Percentiles rank a stretch among this genome's conserved stretches.
phyloP scores from a whole-genome alignment of 495 filamentous ascomycete genomes.

The Penicillium roqueforti region DNA sequence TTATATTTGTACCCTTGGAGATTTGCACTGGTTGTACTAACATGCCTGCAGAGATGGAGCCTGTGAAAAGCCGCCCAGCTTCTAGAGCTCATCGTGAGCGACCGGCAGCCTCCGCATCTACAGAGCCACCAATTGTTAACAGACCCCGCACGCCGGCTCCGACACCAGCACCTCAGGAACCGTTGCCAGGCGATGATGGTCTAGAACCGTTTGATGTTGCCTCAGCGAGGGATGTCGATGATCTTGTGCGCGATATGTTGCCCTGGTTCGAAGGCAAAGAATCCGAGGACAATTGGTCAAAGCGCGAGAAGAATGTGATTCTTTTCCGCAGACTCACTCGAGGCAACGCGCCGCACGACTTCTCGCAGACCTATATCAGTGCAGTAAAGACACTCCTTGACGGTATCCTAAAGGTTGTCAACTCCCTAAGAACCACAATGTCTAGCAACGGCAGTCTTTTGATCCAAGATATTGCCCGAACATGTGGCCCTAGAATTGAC shows the following conservation, averaged over 20 bases:
- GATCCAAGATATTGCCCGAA: slow-evolving; percentile 78
- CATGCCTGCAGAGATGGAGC: slow-evolving; percentile 11
- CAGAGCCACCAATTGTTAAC: slow-evolving; percentile 12
- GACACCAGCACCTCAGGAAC: slow-evolving; percentile 5
- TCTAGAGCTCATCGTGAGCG: slow-evolving; percentile 22
- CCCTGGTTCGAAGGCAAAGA: slow-evolving; percentile 83
- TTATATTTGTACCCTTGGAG: not conserved
- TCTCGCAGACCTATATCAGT: slow-evolving; percentile 59
- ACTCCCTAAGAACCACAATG: slow-evolving; percentile 83
- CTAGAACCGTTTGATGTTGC: slow-evolving; percentile 79
- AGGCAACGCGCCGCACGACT: slow-evolving; percentile 81
- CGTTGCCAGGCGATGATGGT: slow-evolving; percentile 46
- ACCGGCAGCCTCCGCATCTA: slow-evolving; percentile 11
- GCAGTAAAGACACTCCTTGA: slow-evolving; percentile 73
- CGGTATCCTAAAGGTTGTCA: slow-evolving; percentile 82
- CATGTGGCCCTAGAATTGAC: slow-evolving; percentile 73
- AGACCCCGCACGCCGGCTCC: slow-evolving; percentile 22
- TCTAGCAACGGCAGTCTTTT: slow-evolving; percentile 79
- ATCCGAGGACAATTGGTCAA: slow-evolving; percentile 84
- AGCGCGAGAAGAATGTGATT: slow-evolving; percentile 71
- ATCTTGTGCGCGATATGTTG: slow-evolving; percentile 75
- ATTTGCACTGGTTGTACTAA: slow-evolving; percentile 3
- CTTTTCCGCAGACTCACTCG: slow-evolving; percentile 72
- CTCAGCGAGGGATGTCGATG: slow-evolving; percentile 77
- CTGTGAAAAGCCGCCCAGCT: slow-evolving; percentile 14